These are phyloP conservation scores for Penicillium robsamsonii DNA, from an alignment of 495 filamentous ascomycete species.

Conservation along the genomic window DNA sequence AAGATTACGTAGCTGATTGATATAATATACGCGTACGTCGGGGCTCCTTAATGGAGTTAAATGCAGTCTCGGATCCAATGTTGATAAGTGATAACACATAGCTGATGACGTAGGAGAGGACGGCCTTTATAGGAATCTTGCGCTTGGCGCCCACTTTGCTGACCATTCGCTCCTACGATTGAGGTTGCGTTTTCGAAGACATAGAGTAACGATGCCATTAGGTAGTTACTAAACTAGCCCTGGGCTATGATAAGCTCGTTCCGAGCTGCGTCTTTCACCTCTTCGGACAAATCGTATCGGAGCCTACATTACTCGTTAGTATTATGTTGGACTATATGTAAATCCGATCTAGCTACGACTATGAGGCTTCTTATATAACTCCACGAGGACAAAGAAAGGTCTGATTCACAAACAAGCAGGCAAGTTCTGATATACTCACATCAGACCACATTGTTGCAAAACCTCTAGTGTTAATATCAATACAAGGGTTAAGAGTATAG, in stretches of 20 bases:
- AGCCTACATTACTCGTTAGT: constrained; percentile 17
- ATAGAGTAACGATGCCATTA: constrained; percentile 29
- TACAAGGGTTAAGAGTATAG: too few species aligned
- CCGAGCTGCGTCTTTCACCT: constrained; percentile 39
- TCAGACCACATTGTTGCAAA: too few species aligned
- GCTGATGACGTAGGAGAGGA: constrained; percentile 22
- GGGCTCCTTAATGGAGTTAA: constrained; percentile 42
- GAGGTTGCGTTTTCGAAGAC: constrained; percentile 23
- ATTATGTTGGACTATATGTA: too few species aligned
- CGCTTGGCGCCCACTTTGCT: constrained; percentile 32
- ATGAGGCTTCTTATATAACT: too few species aligned
- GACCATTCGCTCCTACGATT: constrained; percentile 22
- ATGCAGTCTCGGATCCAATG: constrained; percentile 37
- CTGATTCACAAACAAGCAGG: too few species aligned
- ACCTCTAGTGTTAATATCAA: too few species aligned
- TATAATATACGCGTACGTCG: constrained; percentile 36
- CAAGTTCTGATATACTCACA: too few species aligned
- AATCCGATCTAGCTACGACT: too few species aligned
- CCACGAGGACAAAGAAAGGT: too few species aligned
- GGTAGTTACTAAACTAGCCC: constrained; percentile 36
- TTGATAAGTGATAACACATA: constrained; percentile 34
- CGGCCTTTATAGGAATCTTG: constrained; percentile 50
- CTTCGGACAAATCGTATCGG: constrained; percentile 42
- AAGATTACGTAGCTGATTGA: constrained; percentile 38
- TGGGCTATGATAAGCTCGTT: constrained; percentile 41